Evolutionary conservation across 805 yeast species (phyloP).

Genomic region (Monosporozyma siamensis): DNA sequence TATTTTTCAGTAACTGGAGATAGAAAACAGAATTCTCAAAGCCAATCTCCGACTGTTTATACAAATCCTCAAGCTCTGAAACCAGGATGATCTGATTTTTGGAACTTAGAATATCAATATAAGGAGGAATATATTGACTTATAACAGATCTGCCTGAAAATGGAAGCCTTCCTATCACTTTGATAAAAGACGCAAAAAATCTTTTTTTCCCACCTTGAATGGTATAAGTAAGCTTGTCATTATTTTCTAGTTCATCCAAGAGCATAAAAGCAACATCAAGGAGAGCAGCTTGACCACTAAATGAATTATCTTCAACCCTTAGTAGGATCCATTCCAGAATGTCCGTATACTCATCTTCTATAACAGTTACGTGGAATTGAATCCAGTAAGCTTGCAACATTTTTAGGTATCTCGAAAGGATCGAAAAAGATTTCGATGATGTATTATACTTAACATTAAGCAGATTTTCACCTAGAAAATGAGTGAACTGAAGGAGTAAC

Average conservation of each 20-base stretch:
- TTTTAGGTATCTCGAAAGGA: slow-evolving; percentile 14
- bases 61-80: slow-evolving; percentile 19
- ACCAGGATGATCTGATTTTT: slow-evolving; percentile 25
- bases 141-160: slow-evolving; percentile 4
- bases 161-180: slow-evolving; percentile 15
- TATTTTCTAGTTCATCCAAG: slow-evolving; percentile 23
- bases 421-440: slow-evolving; percentile 13
- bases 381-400: slow-evolving; percentile 23
- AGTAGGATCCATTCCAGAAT: slow-evolving; percentile 38
- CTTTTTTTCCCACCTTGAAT: slow-evolving; percentile 24
- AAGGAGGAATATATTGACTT: slow-evolving; percentile 9
- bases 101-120: slow-evolving; percentile 17
- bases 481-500: slow-evolving; percentile 8
- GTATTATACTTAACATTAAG: slow-evolving; percentile 16
- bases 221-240: slow-evolving; percentile 15
- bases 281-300: slow-evolving; percentile 33
- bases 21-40: slow-evolving; percentile 25
- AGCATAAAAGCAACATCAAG: slow-evolving; percentile 29
- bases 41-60: slow-evolving; percentile 17
- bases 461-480: slow-evolving; percentile 19
- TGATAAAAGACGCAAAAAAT: slow-evolving; percentile 16
- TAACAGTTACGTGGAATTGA: slow-evolving; percentile 10
- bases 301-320: slow-evolving; percentile 34
- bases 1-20: slow-evolving; percentile 11
- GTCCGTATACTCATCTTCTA: slow-evolving; percentile 39